phyloP scores from a whole-genome alignment of 768 basidiomycete species.

The Nidula microcarpa region DNA sequence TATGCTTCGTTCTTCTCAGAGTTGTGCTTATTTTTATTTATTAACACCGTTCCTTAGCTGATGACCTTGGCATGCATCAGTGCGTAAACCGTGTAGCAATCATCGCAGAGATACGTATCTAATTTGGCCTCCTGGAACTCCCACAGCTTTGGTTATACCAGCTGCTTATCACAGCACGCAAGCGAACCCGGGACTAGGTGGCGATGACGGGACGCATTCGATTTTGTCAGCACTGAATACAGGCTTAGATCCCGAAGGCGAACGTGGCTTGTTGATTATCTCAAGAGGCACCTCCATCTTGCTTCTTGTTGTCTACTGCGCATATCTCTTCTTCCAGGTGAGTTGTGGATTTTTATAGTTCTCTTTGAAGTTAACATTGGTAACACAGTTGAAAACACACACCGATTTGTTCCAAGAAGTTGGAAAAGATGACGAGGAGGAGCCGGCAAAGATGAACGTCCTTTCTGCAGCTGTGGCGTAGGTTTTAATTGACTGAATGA shows the following conservation, averaged over 20 bases:
- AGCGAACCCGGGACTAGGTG: slow-evolving; percentile 4
- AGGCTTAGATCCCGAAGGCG: slow-evolving; percentile 19
- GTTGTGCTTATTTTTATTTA: not conserved
- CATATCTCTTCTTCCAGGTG: slow-evolving; percentile 77
- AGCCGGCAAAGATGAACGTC: slow-evolving; percentile 63
- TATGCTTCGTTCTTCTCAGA: slow-evolving; percentile 14
- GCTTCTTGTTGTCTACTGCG: slow-evolving; percentile 69
- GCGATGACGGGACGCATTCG: slow-evolving; percentile 3
- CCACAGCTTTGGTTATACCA: slow-evolving; percentile 76
- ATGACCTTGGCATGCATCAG: slow-evolving; percentile 88
- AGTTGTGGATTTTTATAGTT: slow-evolving; percentile 7
- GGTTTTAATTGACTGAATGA: slow-evolving; percentile 17
- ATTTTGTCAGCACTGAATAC: slow-evolving; percentile 10
- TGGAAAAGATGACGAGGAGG: slow-evolving; percentile 16
- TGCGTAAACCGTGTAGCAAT: slow-evolving; percentile 27
- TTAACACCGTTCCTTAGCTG: slow-evolving; percentile 34
- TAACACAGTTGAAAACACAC: slow-evolving; percentile 66
- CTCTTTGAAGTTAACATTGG: not conserved
- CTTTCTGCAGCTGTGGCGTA: slow-evolving; percentile 58
- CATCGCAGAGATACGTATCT: not conserved
- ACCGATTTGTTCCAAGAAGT: slow-evolving; percentile 47
- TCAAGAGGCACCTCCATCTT: slow-evolving; percentile 80
- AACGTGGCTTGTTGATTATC: slow-evolving; percentile 62
- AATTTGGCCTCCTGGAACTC: not conserved
- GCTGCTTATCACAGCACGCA: slow-evolving; percentile 72